phyloP scores from a whole-genome alignment of 495 filamentous ascomycete genomes.

The Mycothermus thermophilus region DNA sequence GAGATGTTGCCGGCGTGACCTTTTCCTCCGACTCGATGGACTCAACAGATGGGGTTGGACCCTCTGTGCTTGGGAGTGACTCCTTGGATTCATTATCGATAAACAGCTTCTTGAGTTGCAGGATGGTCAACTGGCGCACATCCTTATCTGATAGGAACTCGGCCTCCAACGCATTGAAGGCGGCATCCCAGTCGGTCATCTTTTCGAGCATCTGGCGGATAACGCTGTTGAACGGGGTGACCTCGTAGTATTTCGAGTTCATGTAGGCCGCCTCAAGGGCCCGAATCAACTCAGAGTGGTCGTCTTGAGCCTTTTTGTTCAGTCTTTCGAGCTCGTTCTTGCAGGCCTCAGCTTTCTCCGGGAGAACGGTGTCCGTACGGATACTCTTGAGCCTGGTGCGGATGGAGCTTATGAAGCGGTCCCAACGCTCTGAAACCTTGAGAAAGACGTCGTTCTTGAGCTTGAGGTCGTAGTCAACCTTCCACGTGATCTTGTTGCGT shows the following conservation, averaged over 20 bases:
- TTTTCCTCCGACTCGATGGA: slow-evolving; percentile 31
- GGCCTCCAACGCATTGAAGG: slow-evolving; percentile 78
- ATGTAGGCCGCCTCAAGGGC: slow-evolving; percentile 84
- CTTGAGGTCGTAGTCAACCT: slow-evolving; percentile 81
- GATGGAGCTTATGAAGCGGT: slow-evolving; percentile 75
- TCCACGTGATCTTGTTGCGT: slow-evolving; percentile 81
- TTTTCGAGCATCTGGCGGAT: slow-evolving; percentile 83
- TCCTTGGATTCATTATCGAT: slow-evolving; percentile 71
- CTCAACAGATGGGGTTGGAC: slow-evolving; percentile 26
- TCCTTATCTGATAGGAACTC: slow-evolving; percentile 98
- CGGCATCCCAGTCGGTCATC: slow-evolving; percentile 82
- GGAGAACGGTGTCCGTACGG: slow-evolving; percentile 76
- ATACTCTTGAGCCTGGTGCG: slow-evolving; percentile 72
- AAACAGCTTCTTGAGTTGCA: slow-evolving; percentile 92
- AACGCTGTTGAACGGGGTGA: slow-evolving; percentile 81
- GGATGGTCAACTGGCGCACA: slow-evolving; percentile 76
- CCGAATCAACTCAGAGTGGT: slow-evolving; percentile 54
- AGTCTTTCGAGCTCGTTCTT: slow-evolving; percentile 66
- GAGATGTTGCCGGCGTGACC: slow-evolving; percentile 21
- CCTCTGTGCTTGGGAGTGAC: slow-evolving; percentile 52
- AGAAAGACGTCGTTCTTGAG: slow-evolving; percentile 85
- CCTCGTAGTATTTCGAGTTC: slow-evolving; percentile 87
- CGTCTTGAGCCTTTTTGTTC: slow-evolving; percentile 61
- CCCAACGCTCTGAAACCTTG: slow-evolving; percentile 64
- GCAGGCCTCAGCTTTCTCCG: slow-evolving; percentile 69